A percentile compares a stretch with the other conserved stretches of the same genome.
phyloP scores from a whole-genome alignment of 495 filamentous ascomycete species.

The Neurospora hispaniola region DNA sequence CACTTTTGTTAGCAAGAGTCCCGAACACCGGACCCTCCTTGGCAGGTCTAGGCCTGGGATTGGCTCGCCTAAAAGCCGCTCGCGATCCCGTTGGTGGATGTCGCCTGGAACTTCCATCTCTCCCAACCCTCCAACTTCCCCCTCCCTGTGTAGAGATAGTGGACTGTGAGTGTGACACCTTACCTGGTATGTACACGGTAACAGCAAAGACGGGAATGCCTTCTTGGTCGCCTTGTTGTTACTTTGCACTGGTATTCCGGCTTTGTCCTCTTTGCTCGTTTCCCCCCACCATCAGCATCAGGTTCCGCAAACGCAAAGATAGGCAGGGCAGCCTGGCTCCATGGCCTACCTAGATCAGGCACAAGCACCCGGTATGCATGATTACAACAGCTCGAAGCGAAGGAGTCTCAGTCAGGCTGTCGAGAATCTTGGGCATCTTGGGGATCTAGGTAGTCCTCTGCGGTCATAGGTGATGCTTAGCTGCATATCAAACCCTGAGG shows the following conservation, averaged over 20 bases:
- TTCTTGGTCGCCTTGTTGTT: not conserved
- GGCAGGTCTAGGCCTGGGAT: not conserved
- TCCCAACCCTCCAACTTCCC: not conserved
- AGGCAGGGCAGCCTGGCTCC: not conserved
- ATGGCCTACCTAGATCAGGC: not conserved
- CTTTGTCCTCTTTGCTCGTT: not conserved
- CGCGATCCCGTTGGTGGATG: not conserved
- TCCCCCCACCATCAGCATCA: not conserved
- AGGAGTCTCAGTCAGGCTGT: not conserved
- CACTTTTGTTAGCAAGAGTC: not conserved
- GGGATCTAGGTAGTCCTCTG: not conserved
- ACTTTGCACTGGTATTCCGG: not conserved
- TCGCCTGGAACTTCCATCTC: not conserved
- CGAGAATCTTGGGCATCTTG: not conserved
- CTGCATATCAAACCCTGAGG: not conserved
- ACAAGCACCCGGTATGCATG: not conserved
- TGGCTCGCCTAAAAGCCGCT: not conserved
- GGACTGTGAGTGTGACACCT: not conserved
- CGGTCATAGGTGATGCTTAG: not conserved
- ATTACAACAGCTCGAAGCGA: not conserved
- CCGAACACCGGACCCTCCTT: not conserved
- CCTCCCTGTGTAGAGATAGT: not conserved
- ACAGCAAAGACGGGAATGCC: not conserved
- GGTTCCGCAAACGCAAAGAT: not conserved
- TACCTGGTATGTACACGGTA: not conserved